Base-by-base conservation (phyloP, 441 rosid species). In the Gossypium aridum region DNA sequence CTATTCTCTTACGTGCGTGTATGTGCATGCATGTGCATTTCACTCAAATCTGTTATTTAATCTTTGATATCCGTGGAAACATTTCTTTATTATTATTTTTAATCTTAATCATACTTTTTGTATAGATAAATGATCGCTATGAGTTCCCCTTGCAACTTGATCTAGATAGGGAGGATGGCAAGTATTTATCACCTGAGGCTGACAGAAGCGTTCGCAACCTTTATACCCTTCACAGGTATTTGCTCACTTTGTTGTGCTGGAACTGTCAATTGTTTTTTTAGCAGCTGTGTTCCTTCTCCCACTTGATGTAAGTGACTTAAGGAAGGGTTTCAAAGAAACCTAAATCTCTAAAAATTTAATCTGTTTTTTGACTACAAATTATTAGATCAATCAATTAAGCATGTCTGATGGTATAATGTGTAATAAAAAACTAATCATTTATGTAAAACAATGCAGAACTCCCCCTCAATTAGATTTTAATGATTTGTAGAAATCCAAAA, bases 71-170 rank as follows among this genome's bases (percentile, higher is more conserved):
- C 7, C 12, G 2, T 2, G 28, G 74, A 71, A 55, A 34, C 23
- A 19, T 70, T 54, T 70, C 49, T 31, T 31, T 55, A 6, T 31
- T 31, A 19, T 55, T 9, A 7, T 31, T 31, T 55, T 55, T 45
- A 10, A 56, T 54, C 7, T 31, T 79, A 65, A 78, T 72, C 64
- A 76, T 64, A 57, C 64, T 75, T 70, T 73, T 70, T 59, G 71
- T 80, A 69, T 77, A 89, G 91, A 87, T 89, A 82, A 89, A 89
- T 78, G 93, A 89, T 79, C 90, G 93, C 68, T 87, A 89, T 76
- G 93, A 89, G 71, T 89, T 89, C 45, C 93, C 93, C 51, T 82
- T 87, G 61, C 85, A 89, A 85, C 91, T 89, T 79, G 93, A 89
- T 78, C 87, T 89, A 55, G 93, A 89, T 73, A 82, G 92, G 83